A percentile compares a stretch with the other conserved stretches of the same genome.
Evolutionary conservation across 1,284 basidiomycete species (phyloP).

Genomic region (Microbotryum intermedium): DNA sequence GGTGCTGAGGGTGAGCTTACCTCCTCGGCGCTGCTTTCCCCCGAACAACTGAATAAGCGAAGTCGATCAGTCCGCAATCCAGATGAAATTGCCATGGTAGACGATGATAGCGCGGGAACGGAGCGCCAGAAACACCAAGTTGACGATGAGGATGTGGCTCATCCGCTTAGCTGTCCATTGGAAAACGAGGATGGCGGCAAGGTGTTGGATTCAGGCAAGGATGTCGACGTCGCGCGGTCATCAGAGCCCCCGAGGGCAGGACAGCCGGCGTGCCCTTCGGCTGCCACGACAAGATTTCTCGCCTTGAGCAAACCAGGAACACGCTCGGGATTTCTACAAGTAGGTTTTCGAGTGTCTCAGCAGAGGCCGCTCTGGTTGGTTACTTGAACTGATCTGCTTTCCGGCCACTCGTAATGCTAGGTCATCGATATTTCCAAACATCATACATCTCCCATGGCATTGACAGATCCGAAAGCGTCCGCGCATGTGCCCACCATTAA

Average conservation of each 20-base stretch:
- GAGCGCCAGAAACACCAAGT: background rate
- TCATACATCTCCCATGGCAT: background rate
- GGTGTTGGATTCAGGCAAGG: no score
- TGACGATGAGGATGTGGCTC: constrained; percentile 4
- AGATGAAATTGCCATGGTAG: no score
- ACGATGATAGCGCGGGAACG: no score
- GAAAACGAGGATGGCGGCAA: no score
- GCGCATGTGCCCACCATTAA: background rate
- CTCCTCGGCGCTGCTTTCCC: no score
- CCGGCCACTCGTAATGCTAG: no score
- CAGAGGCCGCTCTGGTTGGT: no score
- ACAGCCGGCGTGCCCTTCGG: constrained; percentile 31
- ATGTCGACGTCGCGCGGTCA: no score
- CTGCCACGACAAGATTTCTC: constrained; percentile 62
- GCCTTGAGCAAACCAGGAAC: constrained; percentile 90
- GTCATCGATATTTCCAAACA: no score
- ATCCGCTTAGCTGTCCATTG: background rate
- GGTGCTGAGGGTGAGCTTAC: background rate
- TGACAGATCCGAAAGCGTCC: background rate
- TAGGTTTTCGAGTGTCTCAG: constrained; percentile 33
- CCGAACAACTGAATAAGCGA: no score
- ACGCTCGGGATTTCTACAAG: constrained; percentile 74
- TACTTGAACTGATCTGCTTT: background rate
- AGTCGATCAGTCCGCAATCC: no score
- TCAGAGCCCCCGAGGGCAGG: background rate